A percentile compares a stretch with the other conserved stretches of the same genome.
phyloP scores from a whole-genome alignment of 1,284 basidiomycete species.

The Melampsora americana region DNA sequence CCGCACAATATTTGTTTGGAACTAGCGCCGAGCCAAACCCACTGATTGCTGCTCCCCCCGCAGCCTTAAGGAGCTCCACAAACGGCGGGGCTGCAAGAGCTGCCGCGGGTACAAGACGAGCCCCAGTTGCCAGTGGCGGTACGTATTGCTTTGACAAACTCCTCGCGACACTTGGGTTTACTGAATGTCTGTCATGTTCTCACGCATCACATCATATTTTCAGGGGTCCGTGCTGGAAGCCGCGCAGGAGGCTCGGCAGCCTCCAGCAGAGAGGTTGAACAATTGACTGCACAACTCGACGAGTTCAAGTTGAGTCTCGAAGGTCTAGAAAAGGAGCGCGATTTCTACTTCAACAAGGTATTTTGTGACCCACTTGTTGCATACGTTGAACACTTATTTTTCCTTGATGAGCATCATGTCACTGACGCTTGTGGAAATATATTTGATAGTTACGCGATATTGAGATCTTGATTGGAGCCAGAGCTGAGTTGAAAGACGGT shows the following conservation, averaged over 20 bases:
- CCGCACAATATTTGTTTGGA: not conserved
- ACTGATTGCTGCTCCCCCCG: constrained; percentile 20
- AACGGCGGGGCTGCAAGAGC: constrained; percentile 45
- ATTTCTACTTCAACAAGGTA: constrained; percentile 98
- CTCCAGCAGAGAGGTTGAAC: constrained; percentile 58
- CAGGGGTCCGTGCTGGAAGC: constrained; percentile 25
- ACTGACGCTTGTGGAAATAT: too few relatives aligned
- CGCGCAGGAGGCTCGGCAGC: constrained; percentile 41
- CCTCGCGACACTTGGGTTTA: not conserved
- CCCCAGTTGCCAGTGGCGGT: constrained; percentile 14
- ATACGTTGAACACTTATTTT: constrained; percentile 24
- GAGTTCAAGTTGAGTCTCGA: constrained; percentile 81
- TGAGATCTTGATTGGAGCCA: constrained; percentile 72
- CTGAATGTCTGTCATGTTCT: not conserved
- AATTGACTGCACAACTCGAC: constrained; percentile 71
- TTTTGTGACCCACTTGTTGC: constrained; percentile 47
- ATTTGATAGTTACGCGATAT: constrained; percentile 76
- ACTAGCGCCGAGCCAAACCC: constrained; percentile 35
- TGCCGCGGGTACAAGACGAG: constrained; percentile 59
- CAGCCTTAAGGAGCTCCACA: constrained; percentile 44
- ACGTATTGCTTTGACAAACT: not conserved
- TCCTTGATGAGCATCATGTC: not conserved
- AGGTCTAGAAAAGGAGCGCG: constrained; percentile 76
- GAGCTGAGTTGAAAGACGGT: constrained; percentile 51
- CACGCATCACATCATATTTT: constrained; percentile 7